Base-by-base conservation (phyloP, 179 eudicot genomes). In the Drosera spatulata region DNA sequence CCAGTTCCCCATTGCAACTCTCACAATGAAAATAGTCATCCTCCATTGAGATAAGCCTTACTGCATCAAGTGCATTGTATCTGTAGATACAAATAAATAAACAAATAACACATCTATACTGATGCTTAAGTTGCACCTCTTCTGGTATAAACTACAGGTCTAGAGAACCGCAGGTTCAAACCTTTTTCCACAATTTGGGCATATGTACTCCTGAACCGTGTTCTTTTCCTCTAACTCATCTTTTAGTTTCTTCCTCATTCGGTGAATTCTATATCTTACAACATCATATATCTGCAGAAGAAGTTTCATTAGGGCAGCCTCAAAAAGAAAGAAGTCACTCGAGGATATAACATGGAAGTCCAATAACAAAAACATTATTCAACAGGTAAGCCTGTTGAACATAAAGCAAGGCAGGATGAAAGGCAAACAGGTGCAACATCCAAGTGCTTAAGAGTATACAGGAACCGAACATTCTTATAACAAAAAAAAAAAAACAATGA, bases 51-150 rank as follows among this genome's bases (percentile, higher is more conserved):
- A 94, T 77, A 68, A 94, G 79, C 66, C 91, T 85, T 15, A 79
- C 78, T 48, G 97, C 99, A 85, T 94, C 99, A 74, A 94, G 78
- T 43, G 99, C 97, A 76, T 72, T 88, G 71, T 89, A 93, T 75
- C 99, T 91, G 84, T 53, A 69, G 55, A 73, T 65, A 53, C 45
- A 66, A 68, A 63, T 59, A 55, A 51, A 68, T 39, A 65, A 74
- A 60, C 40, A 37, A 59, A 22, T 22, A 22, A 22, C 33, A 22
- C 33, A 22, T 22, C 33, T 22, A 22, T 22, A 22, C 33, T 22
- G 33, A 22, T 1, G 33, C 33, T 22, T 22, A 22, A 22, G 33
- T 22, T 22, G 33, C 0, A 1, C 33, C 33, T 22, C 33, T 22
- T 22, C 33, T 22, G 33, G 33, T 22, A 22, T 22, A 22, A 22